Conservation (phyloP, 805 yeast genomes). For the Saccharomycopsis babjevae region DNA sequence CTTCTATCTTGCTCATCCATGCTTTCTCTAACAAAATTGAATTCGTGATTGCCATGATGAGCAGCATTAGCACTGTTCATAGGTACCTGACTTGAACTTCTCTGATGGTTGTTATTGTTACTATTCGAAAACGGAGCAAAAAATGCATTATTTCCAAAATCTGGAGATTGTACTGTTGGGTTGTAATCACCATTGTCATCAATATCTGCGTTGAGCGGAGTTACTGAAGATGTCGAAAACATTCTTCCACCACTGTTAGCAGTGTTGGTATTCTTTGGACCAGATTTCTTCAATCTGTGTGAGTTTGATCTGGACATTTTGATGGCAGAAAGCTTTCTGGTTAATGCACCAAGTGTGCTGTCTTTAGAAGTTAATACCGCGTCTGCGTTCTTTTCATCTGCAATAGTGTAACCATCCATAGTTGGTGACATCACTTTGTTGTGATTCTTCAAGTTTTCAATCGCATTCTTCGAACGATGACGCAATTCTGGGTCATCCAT, state of each 20-base stretch:
- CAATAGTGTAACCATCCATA: neutral
- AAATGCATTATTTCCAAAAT: neutral
- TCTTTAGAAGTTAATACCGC: neutral
- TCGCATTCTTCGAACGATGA: slow-evolving; percentile 8
- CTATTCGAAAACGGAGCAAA: neutral
- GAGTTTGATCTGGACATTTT: slow-evolving; percentile 11
- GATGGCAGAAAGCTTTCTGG: slow-evolving; percentile 16
- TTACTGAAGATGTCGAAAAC: neutral
- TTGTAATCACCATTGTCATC: neutral
- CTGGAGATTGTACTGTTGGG: neutral
- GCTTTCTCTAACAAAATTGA: slow-evolving; percentile 1
- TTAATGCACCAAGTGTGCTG: slow-evolving; percentile 7
- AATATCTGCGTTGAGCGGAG: neutral
- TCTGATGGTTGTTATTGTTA: neutral
- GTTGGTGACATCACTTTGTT: neutral
- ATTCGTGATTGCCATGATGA: slow-evolving; percentile 1
- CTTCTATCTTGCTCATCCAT: neutral
- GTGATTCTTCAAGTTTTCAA: slow-evolving; percentile 6
- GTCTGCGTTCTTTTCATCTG: neutral
- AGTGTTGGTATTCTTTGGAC: neutral
- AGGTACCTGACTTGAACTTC: slow-evolving; percentile 9
- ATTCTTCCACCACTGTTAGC: neutral
- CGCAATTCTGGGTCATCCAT: slow-evolving; percentile 2
- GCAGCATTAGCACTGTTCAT: neutral
- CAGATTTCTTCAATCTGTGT: neutral